A percentile compares a stretch with the other conserved stretches of the same genome.
phyloP scores from a whole-genome alignment of 2,329 filamentous ascomycete species.

The Clonostachys byssicola region DNA sequence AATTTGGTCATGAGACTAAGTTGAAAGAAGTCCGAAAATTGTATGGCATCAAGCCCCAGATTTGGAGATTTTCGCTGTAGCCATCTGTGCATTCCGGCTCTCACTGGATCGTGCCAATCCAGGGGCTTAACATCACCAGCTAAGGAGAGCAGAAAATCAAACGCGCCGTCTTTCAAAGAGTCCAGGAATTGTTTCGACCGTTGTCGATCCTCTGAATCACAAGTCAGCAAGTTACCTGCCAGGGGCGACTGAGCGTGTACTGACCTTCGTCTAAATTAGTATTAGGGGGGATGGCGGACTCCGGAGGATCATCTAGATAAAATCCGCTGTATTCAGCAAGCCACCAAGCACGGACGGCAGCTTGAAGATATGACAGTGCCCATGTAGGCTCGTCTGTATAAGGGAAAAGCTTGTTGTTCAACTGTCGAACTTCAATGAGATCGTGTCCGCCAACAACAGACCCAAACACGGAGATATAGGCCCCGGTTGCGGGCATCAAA shows the following conservation, averaged over 20 bases:
- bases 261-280: constrained; percentile 59
- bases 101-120: constrained; percentile 85
- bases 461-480: constrained; percentile 73
- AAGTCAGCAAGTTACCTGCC: constrained; percentile 8
- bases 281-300: constrained; percentile 48
- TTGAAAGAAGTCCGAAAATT: constrained; percentile 71
- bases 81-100: constrained; percentile 76
- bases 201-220: constrained; percentile 58
- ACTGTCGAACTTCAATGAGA: constrained; percentile 62
- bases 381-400: constrained; percentile 65
- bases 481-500: constrained; percentile 74
- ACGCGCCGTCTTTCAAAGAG: constrained; percentile 79
- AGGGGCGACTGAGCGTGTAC: constrained; percentile 5
- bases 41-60: constrained; percentile 61
- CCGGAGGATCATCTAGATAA: constrained; percentile 70
- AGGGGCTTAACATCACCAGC: constrained; percentile 76
- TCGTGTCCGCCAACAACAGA: constrained; percentile 69
- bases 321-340: constrained; percentile 88
- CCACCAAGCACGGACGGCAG: constrained; percentile 81
- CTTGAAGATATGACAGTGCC: constrained; percentile 71
- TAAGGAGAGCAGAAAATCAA: constrained; percentile 86
- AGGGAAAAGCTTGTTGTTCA: constrained; percentile 66
- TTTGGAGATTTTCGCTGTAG: constrained; percentile 75
- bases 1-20: constrained; percentile 72
- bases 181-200: constrained; percentile 71